phyloP scores from a whole-genome alignment of 2,329 filamentous ascomycete species.

The Penicillium sp. region DNA sequence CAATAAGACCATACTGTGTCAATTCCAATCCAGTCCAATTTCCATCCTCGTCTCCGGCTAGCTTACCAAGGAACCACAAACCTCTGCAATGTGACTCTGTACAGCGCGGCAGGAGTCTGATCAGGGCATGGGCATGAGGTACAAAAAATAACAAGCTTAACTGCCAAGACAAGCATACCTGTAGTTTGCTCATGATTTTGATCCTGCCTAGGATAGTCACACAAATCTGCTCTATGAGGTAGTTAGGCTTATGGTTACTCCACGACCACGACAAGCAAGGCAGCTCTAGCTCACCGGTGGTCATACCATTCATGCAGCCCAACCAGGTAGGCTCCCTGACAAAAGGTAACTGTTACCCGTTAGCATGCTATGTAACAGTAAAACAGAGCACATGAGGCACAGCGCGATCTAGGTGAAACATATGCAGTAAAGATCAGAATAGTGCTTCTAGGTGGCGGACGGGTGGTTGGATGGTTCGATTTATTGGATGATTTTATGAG shows the following conservation, averaged over 20 bases:
- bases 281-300: background rate
- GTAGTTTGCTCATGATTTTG: background rate
- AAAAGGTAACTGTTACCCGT: conserved; percentile 8
- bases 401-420: conserved; percentile 8
- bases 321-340: conserved; percentile 1
- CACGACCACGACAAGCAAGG: conserved; percentile 1
- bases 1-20: background rate
- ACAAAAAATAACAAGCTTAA: background rate
- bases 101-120: background rate
- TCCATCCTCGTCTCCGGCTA: background rate
- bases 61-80: too few relatives aligned
- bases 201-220: background rate
- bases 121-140: background rate
- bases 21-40: background rate
- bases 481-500: background rate
- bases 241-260: background rate
- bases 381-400: conserved; percentile 3
- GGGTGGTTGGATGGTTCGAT: background rate
- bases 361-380: conserved; percentile 16
- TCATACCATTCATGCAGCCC: conserved; percentile 11
- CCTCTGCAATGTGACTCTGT: conserved; percentile 4
- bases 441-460: background rate
- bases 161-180: background rate
- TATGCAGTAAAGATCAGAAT: background rate
- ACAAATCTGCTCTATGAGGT: background rate